Evolutionary conservation across 768 basidiomycete genomes (phyloP), one percentile per base, ranked within the genome.

Genomic region (Paxillus rubicundulus): DNA sequence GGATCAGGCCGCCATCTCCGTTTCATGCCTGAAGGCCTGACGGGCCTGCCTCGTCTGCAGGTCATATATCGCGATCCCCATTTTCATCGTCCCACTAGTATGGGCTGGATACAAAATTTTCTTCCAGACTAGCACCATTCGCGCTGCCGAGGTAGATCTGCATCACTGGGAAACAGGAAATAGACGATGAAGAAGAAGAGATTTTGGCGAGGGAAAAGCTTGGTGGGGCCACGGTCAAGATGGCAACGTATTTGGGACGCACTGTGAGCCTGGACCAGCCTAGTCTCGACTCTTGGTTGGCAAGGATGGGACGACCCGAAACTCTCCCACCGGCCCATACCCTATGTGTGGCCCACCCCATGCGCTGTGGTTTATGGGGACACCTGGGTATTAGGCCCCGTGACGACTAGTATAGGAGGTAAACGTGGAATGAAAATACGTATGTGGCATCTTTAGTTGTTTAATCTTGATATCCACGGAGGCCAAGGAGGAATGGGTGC

Each of bases 141-240:
- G 75, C 13, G 63, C 75, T 5, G 68, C 73, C 32, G 72, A 82
- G 49, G 80, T 84, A 41, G 85, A 89, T 63, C 75, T 87, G 20
- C n/a, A 66, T 82, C 36, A 78, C 79, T 9, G 84, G 82, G 16
- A 73, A 82, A 56, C 70, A 75, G 30, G 76, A 76, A 53, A 85
- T 87, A 46, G 78, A 86, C 56, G 82, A 84, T 43, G 82, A 84
- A 59, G 84, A 87, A 61, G 70, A 76, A 55, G 69, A 63, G 42
- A 82, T 76, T 61, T 54, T 81, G 53, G 74, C 68, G 21, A 70
- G 74, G 47, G 72, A 85, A 54, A 71, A 67, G 9, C 57, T 70
- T 1, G 67, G 70, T n/a, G 57, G 75, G 75, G n/a, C 74, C 75
- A 28, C 56, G 41, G 41, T 55, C 57, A 34, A 45, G 46, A 34